Evolutionary conservation across 306 rosid species (phyloP), one percentile per base, ranked within the genome.

Genomic region (Cicer cuneatum): DNA sequence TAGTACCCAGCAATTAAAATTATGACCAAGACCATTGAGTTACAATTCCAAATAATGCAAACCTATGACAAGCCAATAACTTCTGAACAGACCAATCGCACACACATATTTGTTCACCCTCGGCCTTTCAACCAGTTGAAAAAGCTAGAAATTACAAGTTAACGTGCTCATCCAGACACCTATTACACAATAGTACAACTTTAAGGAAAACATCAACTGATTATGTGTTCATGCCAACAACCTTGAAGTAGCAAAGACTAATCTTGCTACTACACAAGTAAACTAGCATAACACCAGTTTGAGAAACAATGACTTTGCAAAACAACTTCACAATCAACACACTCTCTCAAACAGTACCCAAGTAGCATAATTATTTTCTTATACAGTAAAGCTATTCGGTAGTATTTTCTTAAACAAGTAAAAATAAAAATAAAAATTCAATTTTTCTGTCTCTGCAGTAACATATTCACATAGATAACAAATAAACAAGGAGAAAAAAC

Each of bases 301-400:
- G 35, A 29, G 5, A 29, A 29, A 29, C 35, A 29, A 29, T 29
- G 35, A 29, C 35, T 29, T 29, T 29, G 35, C 35, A 29, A 29
- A 29, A 29, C 21, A 40, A 12, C 16, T 56, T 62, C 41, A 56
- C 56, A 39, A 73, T 43, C 10, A 80, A 40, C 59, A 48, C 58
- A 21, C 13, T 47, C 70, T 46, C 49, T 49, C 67, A 18, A 73
- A 35, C 43, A 72, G 11, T 16, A 14, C 15, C 16, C 56, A 24
- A 61, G 59, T 2, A 71, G 10, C 59, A 41, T 16, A 53, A 43
- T 10, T 9, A 11, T 46, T 29, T 38, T 45, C 66, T 12, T 2
- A 16, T 16, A 52, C 40, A 10, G 2, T 61, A 74, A 48, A 13
- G 24, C 43, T 57, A 9, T 58, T 58, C 61, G 45, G 47, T 16